A percentile compares a stretch with the other conserved stretches of the same genome.
Conservation (phyloP, 2,329 filamentous ascomycete species). For the Pseudogymnoascus sp. region DNA sequence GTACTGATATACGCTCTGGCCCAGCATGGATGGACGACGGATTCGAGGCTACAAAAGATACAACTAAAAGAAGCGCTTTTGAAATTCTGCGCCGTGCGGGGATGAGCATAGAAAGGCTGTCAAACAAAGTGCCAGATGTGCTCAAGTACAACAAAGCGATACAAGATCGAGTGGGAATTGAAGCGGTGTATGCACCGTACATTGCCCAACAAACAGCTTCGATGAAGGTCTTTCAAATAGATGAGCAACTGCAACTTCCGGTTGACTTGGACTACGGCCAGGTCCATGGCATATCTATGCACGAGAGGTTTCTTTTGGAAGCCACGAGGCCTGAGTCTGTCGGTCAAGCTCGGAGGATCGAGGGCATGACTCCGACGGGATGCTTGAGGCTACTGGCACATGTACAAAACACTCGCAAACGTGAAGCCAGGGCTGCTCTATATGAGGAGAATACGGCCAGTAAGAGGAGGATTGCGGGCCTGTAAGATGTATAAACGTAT, state of each 20-base stretch:
- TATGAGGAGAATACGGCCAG: background rate
- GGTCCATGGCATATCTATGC: constrained; percentile 66
- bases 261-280: constrained; percentile 64
- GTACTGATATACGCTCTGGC: constrained; percentile 47
- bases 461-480: background rate
- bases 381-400: constrained; percentile 52
- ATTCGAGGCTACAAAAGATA: constrained; percentile 59
- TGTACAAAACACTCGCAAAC: constrained; percentile 32
- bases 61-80: constrained; percentile 60
- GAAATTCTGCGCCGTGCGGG: constrained; percentile 67
- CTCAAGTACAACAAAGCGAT: constrained; percentile 48
- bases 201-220: constrained; percentile 61
- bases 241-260: constrained; percentile 68
- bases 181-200: constrained; percentile 81
- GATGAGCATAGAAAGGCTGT: constrained; percentile 49
- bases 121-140: constrained; percentile 48
- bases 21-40: constrained; percentile 61
- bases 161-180: constrained; percentile 63
- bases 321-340: constrained; percentile 71
- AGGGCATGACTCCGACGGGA: constrained; percentile 62
- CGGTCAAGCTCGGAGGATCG: constrained; percentile 78
- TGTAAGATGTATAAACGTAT: constrained; percentile 3
- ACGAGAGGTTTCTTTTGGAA: constrained; percentile 65
- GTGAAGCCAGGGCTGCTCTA: background rate
- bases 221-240: constrained; percentile 59